A percentile compares a stretch with the other conserved stretches of the same genome.
phyloP scores from a whole-genome alignment of 805 yeast species.

The Candida insectorum region DNA sequence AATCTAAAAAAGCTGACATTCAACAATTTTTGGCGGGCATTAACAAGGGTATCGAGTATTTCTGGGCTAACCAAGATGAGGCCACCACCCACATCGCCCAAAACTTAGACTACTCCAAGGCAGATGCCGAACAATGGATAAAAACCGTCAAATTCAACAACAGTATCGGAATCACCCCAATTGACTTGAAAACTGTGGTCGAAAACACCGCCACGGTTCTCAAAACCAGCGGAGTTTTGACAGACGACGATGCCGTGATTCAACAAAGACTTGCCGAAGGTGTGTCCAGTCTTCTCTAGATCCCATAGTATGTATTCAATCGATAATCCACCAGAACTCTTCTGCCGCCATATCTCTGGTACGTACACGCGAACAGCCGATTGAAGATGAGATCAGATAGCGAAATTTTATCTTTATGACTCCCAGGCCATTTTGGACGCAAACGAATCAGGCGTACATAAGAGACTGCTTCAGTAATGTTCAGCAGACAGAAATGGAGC shows the following conservation, averaged over 20 bases:
- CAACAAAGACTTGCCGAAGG: constrained; percentile 24
- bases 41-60: constrained; percentile 66
- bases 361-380: no score
- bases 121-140: constrained; percentile 80
- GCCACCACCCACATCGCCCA: constrained; percentile 61
- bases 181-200: constrained; percentile 49
- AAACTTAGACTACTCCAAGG: constrained; percentile 70
- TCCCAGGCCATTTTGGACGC: constrained; percentile 8
- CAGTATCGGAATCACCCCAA: constrained; percentile 29
- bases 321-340: no score
- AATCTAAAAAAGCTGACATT: constrained; percentile 17
- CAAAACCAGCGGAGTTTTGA: constrained; percentile 59
- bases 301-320: no score
- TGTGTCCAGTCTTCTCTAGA: no score
- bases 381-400: no score
- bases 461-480: constrained; percentile 11
- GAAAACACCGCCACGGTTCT: constrained; percentile 56
- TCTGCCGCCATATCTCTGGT: no score
- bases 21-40: constrained; percentile 50
- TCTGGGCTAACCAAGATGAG: constrained; percentile 56
- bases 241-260: constrained; percentile 24
- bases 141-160: constrained; percentile 67
- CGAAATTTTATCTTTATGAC: no score
- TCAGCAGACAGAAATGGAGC: constrained; percentile 12
- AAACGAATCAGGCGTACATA: not conserved